Evolutionary conservation across 176 grass and related monocot species (phyloP), one percentile per base, ranked within the genome.

Genomic region (Musa beccarii): DNA sequence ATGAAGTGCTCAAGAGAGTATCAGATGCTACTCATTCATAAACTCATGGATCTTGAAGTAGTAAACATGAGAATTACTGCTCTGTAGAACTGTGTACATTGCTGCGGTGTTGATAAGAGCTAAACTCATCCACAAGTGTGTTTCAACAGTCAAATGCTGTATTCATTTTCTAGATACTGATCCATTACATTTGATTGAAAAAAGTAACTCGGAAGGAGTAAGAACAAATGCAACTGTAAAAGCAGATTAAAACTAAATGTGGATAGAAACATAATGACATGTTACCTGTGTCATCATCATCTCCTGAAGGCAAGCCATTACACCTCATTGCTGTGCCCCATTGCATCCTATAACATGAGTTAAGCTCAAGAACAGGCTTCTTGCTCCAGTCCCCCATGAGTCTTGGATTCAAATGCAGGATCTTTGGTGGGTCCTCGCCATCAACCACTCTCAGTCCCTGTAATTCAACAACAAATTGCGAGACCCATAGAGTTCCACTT

Each of bases 271-370:
- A 43, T 43, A 43, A 43, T 6, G 34, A 5, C n/a, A 8, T 13
- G 17, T 11, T 82, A 93, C 95, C 90, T 71, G 77, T 84, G 56
- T 98, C 95, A 8, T 93, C 88, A 1, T 83, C 82, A 52, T 84
- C 95, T 55, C 87, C 79, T 0, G 84, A 81, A 11, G 86, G 84
- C 1, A 80, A 76, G 1, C 95, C 90, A 15, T 93, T 84, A 16
- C 95, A 98, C 25, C 95, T 77, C 80, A 89, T 87, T 1, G 88
- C 82, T 0, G 80, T 55, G 19, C 86, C 88, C 94, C 94, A 98
- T 80, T 93, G 90, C 94, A 98, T 93, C 63, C 95, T 70, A 71
- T 93, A 98, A 78, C 95, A 93, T 2, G 90, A 93, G 14, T 98
- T 98, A 65, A 91, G 90, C 78, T 98, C 90, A 17, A 98, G 86